Base-by-base conservation (phyloP, 139 green algal genomes). In the Chloropicon primus region DNA sequence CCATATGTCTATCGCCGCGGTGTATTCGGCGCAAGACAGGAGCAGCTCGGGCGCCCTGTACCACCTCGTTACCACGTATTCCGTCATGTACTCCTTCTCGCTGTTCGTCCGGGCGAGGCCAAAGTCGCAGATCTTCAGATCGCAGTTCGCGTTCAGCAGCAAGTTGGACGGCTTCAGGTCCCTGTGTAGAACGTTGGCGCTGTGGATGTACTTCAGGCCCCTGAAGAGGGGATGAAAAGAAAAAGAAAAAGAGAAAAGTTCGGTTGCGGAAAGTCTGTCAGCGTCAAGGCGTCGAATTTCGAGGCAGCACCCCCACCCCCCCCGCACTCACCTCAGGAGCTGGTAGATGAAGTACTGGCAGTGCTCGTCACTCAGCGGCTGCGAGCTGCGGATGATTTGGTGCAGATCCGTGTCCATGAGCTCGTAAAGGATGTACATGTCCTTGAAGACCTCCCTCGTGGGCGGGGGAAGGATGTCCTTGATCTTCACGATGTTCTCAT, bases 41-140 rank as follows among this genome's bases (percentile, higher is more conserved):
- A 90, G 78, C 62, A 90, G 80, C 77, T 90, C 86, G 21, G 86
- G 86, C 17, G 86, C 86, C 24, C 86, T 82, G 78, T 90, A 90
- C 86, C 86, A 90, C 17, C 86, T 76, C 71, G 86, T 90, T 23
- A 90, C 86, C 23, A 90, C 86, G 74, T 90, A 90, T 78, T 90
- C 86, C 1, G 86, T 89, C 85, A 90, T 89, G 80, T 83, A 88
- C 28, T 87, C 84, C 72, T 84, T 80, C 54, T 89, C 83, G 25
- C 28, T 73, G 25, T 74, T 78, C 25, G 93, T 96, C n/a, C 86
- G 72, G 2, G 86, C 86, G n/a, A 90, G 83, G 21, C 86, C 86
- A 79, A 90, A 90, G 78, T 90, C 86, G 76, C 85, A 89, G 74
- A 90, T 88, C 74, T 89, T 90, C 29, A 90, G 79, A 77, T 90